These are phyloP conservation scores for Xerocomus brunneocitrinus DNA, from an alignment of 768 basidiomycete genomes.

Conservation along the genomic window DNA sequence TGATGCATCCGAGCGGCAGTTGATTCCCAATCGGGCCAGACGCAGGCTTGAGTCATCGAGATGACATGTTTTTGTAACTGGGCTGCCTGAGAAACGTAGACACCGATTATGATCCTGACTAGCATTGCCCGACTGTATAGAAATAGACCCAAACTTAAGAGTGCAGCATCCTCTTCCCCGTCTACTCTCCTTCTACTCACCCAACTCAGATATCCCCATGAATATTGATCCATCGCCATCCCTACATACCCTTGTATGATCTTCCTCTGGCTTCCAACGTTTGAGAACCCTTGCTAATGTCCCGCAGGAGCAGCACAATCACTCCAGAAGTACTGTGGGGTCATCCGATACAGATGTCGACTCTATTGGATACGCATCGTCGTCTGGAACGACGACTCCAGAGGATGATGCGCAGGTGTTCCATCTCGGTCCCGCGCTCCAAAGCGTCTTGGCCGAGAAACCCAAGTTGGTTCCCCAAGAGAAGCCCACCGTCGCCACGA, in stretches of 20 bases:
- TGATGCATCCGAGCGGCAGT: background rate
- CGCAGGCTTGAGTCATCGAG: conserved; percentile 1
- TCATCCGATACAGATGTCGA: conserved; percentile 23
- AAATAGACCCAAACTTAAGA: background rate
- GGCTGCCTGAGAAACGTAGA: background rate
- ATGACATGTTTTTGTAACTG: background rate
- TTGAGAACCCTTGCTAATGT: background rate
- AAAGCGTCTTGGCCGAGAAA: conserved; percentile 4
- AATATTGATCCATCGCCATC: conserved; percentile 11
- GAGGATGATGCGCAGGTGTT: conserved; percentile 27
- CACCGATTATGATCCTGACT: conserved; percentile 11
- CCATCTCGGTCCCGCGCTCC: conserved; percentile 15
- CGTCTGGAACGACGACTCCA: conserved; percentile 30
- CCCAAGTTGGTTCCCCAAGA: background rate
- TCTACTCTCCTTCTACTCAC: background rate
- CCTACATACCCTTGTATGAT: conserved; percentile 10
- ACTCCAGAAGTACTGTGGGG: conserved; percentile 11
- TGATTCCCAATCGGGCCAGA: background rate
- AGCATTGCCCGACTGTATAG: background rate
- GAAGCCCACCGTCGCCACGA: conserved; percentile 10
- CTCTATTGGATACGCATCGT: conserved; percentile 21
- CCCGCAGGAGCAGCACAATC: conserved; percentile 5
- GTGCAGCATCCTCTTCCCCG: background rate
- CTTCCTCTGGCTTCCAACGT: no score
- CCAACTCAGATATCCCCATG: conserved; percentile 7